phyloP scores from a whole-genome alignment of 495 filamentous ascomycete species.

The Aspergillus sparsus region DNA sequence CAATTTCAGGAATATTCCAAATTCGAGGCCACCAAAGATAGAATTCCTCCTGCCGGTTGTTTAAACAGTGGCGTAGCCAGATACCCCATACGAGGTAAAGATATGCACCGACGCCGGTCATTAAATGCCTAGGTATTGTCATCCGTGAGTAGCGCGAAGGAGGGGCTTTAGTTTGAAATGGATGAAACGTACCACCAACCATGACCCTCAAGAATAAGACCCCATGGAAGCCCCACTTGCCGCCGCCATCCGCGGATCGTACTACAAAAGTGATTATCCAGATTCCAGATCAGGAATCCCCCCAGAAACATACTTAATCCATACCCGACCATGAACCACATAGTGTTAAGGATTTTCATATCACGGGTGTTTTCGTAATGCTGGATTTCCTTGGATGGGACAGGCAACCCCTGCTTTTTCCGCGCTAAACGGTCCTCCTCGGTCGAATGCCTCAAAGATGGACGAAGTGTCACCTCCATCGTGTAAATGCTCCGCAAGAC shows the following conservation, averaged over 20 bases:
- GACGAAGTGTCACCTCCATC: constrained; percentile 81
- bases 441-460: constrained; percentile 46
- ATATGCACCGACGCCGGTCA: constrained; percentile 72
- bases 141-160: constrained; percentile 9
- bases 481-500: constrained; percentile 82
- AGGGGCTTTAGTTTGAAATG: background rate
- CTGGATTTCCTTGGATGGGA: constrained; percentile 44
- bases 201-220: constrained; percentile 86
- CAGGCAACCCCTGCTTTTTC: constrained; percentile 42
- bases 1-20: constrained; percentile 67
- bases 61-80: constrained; percentile 80
- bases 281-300: constrained; percentile 83
- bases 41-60: constrained; percentile 74
- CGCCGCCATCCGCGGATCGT: constrained; percentile 70
- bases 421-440: constrained; percentile 47
- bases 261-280: constrained; percentile 82
- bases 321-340: constrained; percentile 75
- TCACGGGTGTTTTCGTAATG: constrained; percentile 56
- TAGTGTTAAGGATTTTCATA: constrained; percentile 60
- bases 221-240: constrained; percentile 82
- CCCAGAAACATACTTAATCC: constrained; percentile 76
- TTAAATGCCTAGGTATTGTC: constrained; percentile 60
- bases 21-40: constrained; percentile 70
- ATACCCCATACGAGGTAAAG: constrained; percentile 85
- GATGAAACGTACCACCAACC: constrained; percentile 86